phyloP scores from a whole-genome alignment of 2,329 filamentous ascomycete genomes.

The Nothomitra cinnamomea region DNA sequence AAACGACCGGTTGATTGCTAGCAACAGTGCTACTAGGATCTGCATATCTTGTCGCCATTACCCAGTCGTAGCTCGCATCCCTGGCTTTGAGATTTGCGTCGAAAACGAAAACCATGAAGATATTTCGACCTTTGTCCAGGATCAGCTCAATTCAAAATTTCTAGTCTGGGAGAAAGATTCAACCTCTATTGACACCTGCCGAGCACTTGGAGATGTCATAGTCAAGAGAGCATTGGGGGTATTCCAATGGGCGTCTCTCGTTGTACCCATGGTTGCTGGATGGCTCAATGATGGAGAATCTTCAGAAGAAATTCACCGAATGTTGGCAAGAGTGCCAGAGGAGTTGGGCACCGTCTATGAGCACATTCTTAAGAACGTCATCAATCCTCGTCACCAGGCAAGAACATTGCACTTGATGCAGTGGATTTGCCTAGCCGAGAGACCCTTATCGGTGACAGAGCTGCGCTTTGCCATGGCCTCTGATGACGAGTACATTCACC shows the following conservation, averaged over 20 bases:
- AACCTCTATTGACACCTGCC: background rate
- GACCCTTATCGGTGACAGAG: slow-evolving; percentile 6
- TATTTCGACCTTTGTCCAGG: slow-evolving; percentile 17
- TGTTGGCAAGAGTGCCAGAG: slow-evolving; percentile 8
- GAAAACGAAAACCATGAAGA: slow-evolving; percentile 20
- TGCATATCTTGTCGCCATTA: slow-evolving; percentile 21
- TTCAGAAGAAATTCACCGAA: slow-evolving; percentile 3
- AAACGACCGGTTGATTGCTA: slow-evolving; percentile 11
- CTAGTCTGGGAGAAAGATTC: background rate
- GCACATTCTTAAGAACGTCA: slow-evolving; percentile 8
- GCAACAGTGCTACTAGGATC: slow-evolving; percentile 12
- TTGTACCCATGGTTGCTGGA: slow-evolving; percentile 11
- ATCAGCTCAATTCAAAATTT: slow-evolving; percentile 8
- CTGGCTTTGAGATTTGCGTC: slow-evolving; percentile 14
- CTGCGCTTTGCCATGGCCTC: background rate
- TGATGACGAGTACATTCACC: background rate
- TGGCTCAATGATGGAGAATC: slow-evolving; percentile 8
- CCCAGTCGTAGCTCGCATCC: slow-evolving; percentile 14
- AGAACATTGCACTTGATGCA: slow-evolving; percentile 9
- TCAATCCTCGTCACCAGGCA: slow-evolving; percentile 6
- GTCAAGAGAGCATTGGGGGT: slow-evolving; percentile 16
- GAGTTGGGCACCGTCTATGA: slow-evolving; percentile 10
- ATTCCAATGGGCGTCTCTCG: slow-evolving; percentile 24
- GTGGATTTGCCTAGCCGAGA: slow-evolving; percentile 8
- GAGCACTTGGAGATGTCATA: slow-evolving; percentile 12